Evolutionary conservation across 2,329 filamentous ascomycete species (phyloP), one percentile per base, ranked within the genome.

Genomic region (Ascosphaera pollenicola): DNA sequence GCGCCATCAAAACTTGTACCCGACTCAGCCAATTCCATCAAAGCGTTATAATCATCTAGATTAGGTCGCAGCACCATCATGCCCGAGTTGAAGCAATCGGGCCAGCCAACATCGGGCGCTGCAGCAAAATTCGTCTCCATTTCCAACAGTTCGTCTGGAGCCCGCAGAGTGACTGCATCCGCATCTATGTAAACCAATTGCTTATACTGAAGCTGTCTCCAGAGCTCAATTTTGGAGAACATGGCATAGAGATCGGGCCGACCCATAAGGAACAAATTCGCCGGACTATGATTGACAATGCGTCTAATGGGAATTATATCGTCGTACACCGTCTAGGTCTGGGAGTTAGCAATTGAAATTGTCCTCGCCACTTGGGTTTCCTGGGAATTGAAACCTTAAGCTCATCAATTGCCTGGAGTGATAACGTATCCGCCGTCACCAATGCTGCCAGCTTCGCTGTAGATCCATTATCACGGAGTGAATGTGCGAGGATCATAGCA

Each of bases 61-160:
- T 87, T 78, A 26, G 89, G 89, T 13, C 69, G 77, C 43, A 98
- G 60, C 28, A 84, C 83, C 83, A 98, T 91, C 49, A 98, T 74
- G 51, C 89, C 89, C n/a, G 80, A 84, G 60, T 98, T 98, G 73
- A 95, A 95, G 44, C 85, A 71, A 60, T 98, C 89, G 26, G 89
- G 89, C 89, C 89, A 98, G 48, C 89, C 89, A 50, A 95, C 84
- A 57, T 98, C 89, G 24, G 89, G 85, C 8, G 81, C 84, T 2
- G 89, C 74, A 18, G 74, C 73, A 48, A 78, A 76, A 18, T 62
- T 49, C 26, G 65, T 65, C 8, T 70, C 60, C 34, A 73, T 55
- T 15, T 75, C 68, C 53, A 98, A 91, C 40, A 98, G 73, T 66
- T 98, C 89, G 51, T 98, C 87, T 3, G 87, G 81, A 26, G 85